Evolutionary conservation across 106 monocot species (phyloP).

Genomic region (Dendrobium catenatum): DNA sequence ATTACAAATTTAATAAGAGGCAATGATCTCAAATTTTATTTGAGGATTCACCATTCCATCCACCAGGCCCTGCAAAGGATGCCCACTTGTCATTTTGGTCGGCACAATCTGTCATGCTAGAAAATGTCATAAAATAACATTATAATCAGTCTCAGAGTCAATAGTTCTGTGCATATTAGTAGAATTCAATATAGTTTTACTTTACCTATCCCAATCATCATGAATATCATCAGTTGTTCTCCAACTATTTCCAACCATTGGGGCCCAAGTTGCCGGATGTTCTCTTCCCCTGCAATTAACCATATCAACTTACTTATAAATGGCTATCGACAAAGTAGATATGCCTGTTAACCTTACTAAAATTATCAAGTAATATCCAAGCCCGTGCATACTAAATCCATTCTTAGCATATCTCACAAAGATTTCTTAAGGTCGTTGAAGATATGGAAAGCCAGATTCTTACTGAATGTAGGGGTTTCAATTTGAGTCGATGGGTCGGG

Average conservation of each 20-base stretch:
- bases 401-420: no score
- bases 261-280: slow-evolving; percentile 71
- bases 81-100: neutral
- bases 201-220: slow-evolving; percentile 62
- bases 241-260: slow-evolving; percentile 63
- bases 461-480: no score
- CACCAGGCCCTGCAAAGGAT: slow-evolving; percentile 61
- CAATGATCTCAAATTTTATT: neutral
- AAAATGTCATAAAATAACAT: neutral
- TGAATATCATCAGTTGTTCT: slow-evolving; percentile 70
- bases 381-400: no score
- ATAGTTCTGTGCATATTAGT: neutral
- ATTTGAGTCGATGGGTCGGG: no score
- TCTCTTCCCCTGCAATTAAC: slow-evolving; percentile 40
- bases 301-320: no score
- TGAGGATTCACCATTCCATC: slow-evolving; percentile 64
- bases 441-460: no score
- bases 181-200: no score
- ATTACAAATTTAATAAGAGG: neutral
- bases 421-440: no score
- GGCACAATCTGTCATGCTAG: neutral
- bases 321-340: no score
- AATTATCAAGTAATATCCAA: no score
- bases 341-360: no score
- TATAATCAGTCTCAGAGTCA: neutral